These are phyloP conservation scores for Pisolithus albus DNA, from an alignment of 768 basidiomycete species.

Conservation along the genomic window DNA sequence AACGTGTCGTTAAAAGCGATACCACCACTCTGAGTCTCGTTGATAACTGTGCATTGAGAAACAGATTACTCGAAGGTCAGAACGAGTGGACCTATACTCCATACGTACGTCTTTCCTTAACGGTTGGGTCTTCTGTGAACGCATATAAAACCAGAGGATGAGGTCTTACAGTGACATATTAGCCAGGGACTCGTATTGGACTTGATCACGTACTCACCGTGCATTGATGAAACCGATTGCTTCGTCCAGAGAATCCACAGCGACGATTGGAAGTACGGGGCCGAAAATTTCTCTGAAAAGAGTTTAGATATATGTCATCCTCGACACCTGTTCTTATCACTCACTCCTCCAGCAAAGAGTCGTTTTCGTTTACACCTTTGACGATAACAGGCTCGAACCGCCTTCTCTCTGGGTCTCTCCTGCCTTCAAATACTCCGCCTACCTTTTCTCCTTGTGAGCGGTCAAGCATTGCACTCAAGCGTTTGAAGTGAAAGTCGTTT, in stretches of 20 bases:
- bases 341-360: slow-evolving; percentile 57
- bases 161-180: slow-evolving; percentile 29
- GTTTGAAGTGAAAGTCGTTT: slow-evolving; percentile 44
- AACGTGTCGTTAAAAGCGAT: slow-evolving; percentile 56
- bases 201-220: slow-evolving; percentile 32
- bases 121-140: slow-evolving; percentile 45
- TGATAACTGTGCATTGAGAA: slow-evolving; percentile 36
- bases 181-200: background rate
- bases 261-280: slow-evolving; percentile 58
- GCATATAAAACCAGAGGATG: slow-evolving; percentile 58
- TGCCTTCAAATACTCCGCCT: slow-evolving; percentile 37
- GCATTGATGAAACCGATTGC: slow-evolving; percentile 50
- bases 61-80: background rate
- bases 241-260: slow-evolving; percentile 48
- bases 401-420: slow-evolving; percentile 29
- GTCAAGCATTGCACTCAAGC: slow-evolving; percentile 45
- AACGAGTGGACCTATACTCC: background rate
- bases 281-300: slow-evolving; percentile 62
- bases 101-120: slow-evolving; percentile 34
- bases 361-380: slow-evolving; percentile 43
- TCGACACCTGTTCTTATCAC: slow-evolving; percentile 10
- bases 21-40: slow-evolving; percentile 50
- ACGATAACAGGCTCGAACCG: slow-evolving; percentile 59
- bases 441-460: slow-evolving; percentile 52
- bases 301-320: background rate